A percentile compares a stretch with the other conserved stretches of the same genome.
Conservation (phyloP, 1,284 basidiomycete species). For the Apiotrichum siamense region DNA sequence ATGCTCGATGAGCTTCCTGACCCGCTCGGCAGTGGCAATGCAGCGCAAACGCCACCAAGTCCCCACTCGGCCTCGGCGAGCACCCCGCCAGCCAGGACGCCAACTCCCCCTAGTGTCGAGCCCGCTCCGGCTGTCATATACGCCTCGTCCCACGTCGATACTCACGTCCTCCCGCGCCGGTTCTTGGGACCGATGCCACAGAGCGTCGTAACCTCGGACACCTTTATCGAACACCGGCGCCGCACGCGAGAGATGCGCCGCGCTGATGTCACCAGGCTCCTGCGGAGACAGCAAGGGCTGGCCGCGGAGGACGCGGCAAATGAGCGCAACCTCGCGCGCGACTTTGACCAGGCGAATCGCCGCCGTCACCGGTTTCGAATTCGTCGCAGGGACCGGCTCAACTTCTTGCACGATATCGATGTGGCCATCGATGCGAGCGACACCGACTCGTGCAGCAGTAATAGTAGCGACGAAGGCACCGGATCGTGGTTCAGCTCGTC, state of each 20-base stretch:
- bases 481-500: background rate
- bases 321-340: background rate
- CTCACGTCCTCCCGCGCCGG: conserved; percentile 31
- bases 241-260: conserved; percentile 18
- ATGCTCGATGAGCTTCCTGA: too few relatives aligned
- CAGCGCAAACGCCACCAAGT: too few relatives aligned
- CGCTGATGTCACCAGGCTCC: background rate
- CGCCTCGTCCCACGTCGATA: conserved; percentile 17
- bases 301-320: background rate
- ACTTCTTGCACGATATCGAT: conserved; percentile 7
- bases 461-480: conserved; percentile 5
- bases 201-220: conserved; percentile 20
- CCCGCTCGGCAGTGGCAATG: too few relatives aligned
- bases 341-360: background rate
- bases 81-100: background rate
- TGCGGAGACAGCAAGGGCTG: background rate
- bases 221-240: conserved; percentile 20
- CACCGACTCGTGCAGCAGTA: background rate
- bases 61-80: too few relatives aligned
- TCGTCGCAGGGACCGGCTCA: conserved; percentile 7
- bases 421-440: conserved; percentile 11
- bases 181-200: conserved; percentile 42
- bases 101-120: conserved; percentile 8
- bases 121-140: conserved; percentile 30
- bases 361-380: conserved; percentile 17